Conservation (phyloP, 208 protist species). For the Acanthamoeba lenticulata region DNA sequence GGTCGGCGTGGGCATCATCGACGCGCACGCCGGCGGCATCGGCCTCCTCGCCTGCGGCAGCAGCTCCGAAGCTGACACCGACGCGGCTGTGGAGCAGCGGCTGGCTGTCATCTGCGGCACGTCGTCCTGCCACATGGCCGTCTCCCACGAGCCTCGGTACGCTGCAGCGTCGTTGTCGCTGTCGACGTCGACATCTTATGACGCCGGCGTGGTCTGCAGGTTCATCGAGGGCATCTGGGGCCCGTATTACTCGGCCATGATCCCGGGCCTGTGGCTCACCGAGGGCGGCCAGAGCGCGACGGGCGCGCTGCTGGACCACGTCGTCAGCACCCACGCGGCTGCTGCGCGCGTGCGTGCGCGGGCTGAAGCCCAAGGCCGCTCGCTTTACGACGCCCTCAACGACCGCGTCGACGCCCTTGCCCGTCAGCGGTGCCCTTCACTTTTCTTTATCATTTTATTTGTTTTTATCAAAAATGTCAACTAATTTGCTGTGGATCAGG, state of each 20-base stretch:
- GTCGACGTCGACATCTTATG: neutral
- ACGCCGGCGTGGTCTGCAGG: neutral
- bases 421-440: neutral
- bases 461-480: no score
- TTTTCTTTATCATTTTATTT: no score
- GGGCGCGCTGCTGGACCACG: neutral
- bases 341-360: neutral
- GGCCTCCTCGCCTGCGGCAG: neutral
- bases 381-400: neutral
- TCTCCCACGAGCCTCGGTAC: neutral
- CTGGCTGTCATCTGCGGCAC: neutral
- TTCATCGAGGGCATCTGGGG: conserved; percentile 38
- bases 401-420: neutral
- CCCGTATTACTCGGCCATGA: conserved; percentile 22
- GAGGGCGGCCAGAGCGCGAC: conserved; percentile 37
- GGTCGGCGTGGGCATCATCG: conserved; percentile 11
- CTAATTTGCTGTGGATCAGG: neutral
- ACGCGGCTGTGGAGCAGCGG: neutral
- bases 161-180: neutral
- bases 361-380: neutral
- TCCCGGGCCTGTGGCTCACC: conserved; percentile 29
- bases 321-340: neutral
- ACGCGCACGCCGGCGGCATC: conserved; percentile 20
- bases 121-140: conserved; percentile 1
- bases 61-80: neutral